Conservation (phyloP, 129 eudicot genomes). For the Chrysanthemum lavandulifolium region DNA sequence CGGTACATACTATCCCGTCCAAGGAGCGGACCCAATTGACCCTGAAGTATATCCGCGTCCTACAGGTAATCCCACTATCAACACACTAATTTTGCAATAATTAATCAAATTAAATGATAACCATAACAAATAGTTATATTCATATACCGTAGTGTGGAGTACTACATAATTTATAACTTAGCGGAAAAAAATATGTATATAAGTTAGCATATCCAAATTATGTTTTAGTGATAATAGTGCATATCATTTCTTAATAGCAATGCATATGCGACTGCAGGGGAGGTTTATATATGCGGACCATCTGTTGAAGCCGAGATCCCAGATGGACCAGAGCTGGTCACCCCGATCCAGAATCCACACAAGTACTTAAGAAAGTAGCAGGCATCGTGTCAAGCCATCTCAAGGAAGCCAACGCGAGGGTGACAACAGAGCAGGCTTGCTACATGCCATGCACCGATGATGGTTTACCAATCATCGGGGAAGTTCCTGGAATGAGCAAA, state of each 20-base stretch:
- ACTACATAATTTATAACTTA: no score
- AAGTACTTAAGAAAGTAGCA: slow-evolving; percentile 59
- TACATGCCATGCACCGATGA: slow-evolving; percentile 80
- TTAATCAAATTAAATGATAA: no score
- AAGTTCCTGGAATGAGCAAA: slow-evolving; percentile 58
- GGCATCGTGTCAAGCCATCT: slow-evolving; percentile 62
- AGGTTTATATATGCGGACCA: slow-evolving; percentile 81
- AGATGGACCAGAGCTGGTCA: slow-evolving; percentile 62
- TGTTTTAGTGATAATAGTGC: no score
- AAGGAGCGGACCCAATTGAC: slow-evolving; percentile 58
- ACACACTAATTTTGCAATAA: no score
- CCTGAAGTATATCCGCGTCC: slow-evolving; percentile 91
- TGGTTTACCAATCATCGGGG: slow-evolving; percentile 67
- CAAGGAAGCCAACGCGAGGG: slow-evolving; percentile 47
- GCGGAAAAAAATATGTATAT: no score
- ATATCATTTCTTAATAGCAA: no score
- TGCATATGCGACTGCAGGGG: no score
- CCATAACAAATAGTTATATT: no score
- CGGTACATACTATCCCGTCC: slow-evolving; percentile 49
- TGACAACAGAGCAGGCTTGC: slow-evolving; percentile 82
- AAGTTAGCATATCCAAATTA: no score
- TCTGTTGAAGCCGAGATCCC: slow-evolving; percentile 64
- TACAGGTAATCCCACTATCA: slow-evolving; percentile 27
- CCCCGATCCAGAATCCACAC: slow-evolving; percentile 56
- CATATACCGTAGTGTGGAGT: no score